phyloP scores from a whole-genome alignment of 352 stramenopile species.

The Phytophthora capsici region DNA sequence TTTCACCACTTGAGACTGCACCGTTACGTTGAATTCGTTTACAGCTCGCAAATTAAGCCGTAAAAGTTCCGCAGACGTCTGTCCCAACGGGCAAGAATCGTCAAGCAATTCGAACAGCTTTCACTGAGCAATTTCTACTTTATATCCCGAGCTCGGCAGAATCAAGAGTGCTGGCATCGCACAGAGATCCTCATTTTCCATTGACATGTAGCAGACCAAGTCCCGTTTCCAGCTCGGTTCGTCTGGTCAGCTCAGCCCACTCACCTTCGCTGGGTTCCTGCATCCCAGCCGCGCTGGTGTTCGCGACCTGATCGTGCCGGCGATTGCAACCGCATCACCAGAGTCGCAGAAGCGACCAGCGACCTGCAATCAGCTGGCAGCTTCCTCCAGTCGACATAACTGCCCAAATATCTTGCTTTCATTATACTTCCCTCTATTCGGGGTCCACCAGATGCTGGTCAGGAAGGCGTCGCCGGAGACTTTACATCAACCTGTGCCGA shows the following conservation, averaged over 20 bases:
- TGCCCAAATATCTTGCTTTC: slow-evolving; percentile 12
- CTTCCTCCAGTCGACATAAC: slow-evolving; percentile 8
- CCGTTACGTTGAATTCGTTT: too few relatives aligned
- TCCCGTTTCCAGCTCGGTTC: too few relatives aligned
- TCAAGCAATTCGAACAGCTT: neutral
- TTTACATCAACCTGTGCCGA: slow-evolving; percentile 22
- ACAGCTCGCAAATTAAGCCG: neutral
- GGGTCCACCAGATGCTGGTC: slow-evolving; percentile 5
- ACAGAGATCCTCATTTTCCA: neutral
- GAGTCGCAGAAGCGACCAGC: slow-evolving; percentile 1
- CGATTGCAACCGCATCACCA: neutral
- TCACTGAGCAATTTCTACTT: neutral
- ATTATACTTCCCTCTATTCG: slow-evolving; percentile 9
- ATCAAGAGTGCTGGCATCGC: neutral
- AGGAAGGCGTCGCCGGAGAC: slow-evolving; percentile 9
- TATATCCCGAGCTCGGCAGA: neutral
- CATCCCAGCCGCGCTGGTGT: slow-evolving; percentile 8
- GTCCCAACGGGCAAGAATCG: neutral
- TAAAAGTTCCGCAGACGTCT: neutral
- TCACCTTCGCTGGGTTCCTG: slow-evolving; percentile 1
- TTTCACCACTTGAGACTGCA: too few relatives aligned
- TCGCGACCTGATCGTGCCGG: slow-evolving; percentile 4
- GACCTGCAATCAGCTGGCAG: slow-evolving; percentile 7
- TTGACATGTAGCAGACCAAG: too few relatives aligned
- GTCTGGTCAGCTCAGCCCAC: slow-evolving; percentile 14